phyloP scores from a whole-genome alignment of 306 rosid species.

The Castanopsis chinensis region DNA sequence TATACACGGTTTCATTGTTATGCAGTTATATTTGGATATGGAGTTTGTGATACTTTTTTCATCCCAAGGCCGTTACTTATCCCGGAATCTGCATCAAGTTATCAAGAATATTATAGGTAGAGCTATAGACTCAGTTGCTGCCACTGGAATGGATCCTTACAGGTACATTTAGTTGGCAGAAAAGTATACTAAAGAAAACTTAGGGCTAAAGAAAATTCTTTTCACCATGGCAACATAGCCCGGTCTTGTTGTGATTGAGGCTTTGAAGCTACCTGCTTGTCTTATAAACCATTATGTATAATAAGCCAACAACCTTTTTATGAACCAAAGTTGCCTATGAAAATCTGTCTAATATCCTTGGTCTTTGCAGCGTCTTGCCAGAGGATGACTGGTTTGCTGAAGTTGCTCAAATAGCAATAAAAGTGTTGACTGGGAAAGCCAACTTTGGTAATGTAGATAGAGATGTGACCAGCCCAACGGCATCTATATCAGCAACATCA shows the following conservation, averaged over 20 bases:
- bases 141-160: slow-evolving; percentile 84
- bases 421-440: slow-evolving; percentile 72
- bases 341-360: slow-evolving; percentile 13
- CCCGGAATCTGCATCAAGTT: slow-evolving; percentile 81
- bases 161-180: slow-evolving; percentile 42
- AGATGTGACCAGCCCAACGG: slow-evolving; percentile 63
- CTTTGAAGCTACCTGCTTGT: not conserved
- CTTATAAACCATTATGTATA: not conserved
- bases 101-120: slow-evolving; percentile 66
- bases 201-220: not conserved
- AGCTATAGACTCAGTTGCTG: slow-evolving; percentile 71
- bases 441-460: slow-evolving; percentile 52
- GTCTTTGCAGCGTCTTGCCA: slow-evolving; percentile 61
- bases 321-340: not conserved
- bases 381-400: slow-evolving; percentile 97
- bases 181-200: not conserved
- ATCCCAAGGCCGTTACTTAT: slow-evolving; percentile 85
- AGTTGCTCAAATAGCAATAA: slow-evolving; percentile 75
- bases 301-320: too few relatives aligned
- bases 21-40: slow-evolving; percentile 92
- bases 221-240: not conserved
- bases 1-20: not conserved
- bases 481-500: slow-evolving; percentile 44
- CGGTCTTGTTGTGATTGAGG: not conserved
- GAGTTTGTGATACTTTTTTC: slow-evolving; percentile 88